These are phyloP conservation scores for Rhynchosporium secalis DNA, from an alignment of 2,329 filamentous ascomycete species.

Conservation along the genomic window DNA sequence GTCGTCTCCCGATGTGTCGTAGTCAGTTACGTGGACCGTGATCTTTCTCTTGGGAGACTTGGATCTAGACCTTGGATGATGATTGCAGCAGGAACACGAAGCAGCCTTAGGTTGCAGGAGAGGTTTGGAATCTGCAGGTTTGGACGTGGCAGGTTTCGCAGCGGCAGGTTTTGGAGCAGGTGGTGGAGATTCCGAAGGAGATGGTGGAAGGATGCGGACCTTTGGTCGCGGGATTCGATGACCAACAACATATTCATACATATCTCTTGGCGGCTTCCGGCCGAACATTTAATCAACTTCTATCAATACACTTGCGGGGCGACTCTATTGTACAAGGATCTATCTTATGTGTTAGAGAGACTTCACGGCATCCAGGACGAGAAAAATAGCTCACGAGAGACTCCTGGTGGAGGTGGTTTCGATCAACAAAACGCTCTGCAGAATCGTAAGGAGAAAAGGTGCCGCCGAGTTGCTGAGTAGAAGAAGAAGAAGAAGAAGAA, in stretches of 20 bases:
- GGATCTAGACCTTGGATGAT: background rate
- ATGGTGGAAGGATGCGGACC: background rate
- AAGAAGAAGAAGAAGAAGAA: background rate
- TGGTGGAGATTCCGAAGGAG: background rate
- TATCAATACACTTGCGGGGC: background rate
- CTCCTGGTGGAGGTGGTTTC: background rate
- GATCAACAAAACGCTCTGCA: background rate
- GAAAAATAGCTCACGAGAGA: background rate
- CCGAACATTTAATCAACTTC: constrained; percentile 5
- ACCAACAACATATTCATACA: constrained; percentile 17
- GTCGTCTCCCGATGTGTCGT: constrained; percentile 10
- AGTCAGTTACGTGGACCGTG: constrained; percentile 13
- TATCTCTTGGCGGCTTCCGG: constrained; percentile 4
- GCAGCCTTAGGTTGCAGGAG: background rate
- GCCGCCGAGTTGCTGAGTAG: background rate
- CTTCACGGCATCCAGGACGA: background rate
- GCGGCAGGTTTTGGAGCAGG: background rate
- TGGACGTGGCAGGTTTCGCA: background rate
- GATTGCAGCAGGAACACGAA: constrained; percentile 6
- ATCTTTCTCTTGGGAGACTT: constrained; percentile 3
- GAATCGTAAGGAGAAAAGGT: background rate
- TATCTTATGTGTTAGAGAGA: background rate
- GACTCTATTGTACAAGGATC: background rate
- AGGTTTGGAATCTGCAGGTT: background rate
- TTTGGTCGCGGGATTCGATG: constrained; percentile 3